A percentile compares a stretch with the other conserved stretches of the same genome.
phyloP scores from a whole-genome alignment of 2,329 filamentous ascomycete species.

The Alternaria metachromatica region DNA sequence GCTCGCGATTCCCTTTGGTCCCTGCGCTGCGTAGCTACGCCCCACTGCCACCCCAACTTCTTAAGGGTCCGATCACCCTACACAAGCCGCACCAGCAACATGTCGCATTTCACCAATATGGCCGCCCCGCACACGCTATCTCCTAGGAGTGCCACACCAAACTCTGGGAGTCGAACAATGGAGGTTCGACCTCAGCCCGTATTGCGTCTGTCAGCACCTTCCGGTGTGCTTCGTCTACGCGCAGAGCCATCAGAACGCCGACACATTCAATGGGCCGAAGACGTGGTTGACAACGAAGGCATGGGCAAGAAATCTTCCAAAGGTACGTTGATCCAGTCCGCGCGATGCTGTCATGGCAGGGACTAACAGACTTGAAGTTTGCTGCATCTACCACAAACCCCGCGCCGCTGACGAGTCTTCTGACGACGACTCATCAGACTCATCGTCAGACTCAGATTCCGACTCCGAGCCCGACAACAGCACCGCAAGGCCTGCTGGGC shows the following conservation, averaged over 20 bases:
- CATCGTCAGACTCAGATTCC: slow-evolving; percentile 61
- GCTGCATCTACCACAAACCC: slow-evolving; percentile 95
- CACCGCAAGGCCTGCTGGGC: slow-evolving; percentile 50
- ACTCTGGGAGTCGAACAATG: slow-evolving; percentile 32
- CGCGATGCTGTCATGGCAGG: not conserved
- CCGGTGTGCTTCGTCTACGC: slow-evolving; percentile 51
- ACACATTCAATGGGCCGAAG: slow-evolving; percentile 89
- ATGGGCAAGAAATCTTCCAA: slow-evolving; percentile 94
- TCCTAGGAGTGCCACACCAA: slow-evolving; percentile 28
- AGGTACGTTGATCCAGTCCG: slow-evolving; percentile 60
- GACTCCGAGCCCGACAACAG: slow-evolving; percentile 62
- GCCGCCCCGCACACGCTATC: slow-evolving; percentile 24
- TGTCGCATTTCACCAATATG: slow-evolving; percentile 51
- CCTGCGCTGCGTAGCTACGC: slow-evolving; percentile 22
- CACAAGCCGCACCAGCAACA: slow-evolving; percentile 79
- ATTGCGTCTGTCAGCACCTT: slow-evolving; percentile 43
- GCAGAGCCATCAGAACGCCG: slow-evolving; percentile 55
- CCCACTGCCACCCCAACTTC: slow-evolving; percentile 15
- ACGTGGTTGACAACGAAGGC: slow-evolving; percentile 94
- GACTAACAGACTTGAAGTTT: slow-evolving; percentile 65
- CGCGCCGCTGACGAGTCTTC: slow-evolving; percentile 75
- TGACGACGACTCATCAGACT: slow-evolving; percentile 67
- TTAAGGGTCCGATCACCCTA: slow-evolving; percentile 67
- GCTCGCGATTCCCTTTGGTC: slow-evolving; percentile 17
- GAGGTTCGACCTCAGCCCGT: slow-evolving; percentile 38